A percentile compares a stretch with the other conserved stretches of the same genome.
Evolutionary conservation across 106 monocot species (phyloP).

Genomic region (Apostasia shenzhenica): DNA sequence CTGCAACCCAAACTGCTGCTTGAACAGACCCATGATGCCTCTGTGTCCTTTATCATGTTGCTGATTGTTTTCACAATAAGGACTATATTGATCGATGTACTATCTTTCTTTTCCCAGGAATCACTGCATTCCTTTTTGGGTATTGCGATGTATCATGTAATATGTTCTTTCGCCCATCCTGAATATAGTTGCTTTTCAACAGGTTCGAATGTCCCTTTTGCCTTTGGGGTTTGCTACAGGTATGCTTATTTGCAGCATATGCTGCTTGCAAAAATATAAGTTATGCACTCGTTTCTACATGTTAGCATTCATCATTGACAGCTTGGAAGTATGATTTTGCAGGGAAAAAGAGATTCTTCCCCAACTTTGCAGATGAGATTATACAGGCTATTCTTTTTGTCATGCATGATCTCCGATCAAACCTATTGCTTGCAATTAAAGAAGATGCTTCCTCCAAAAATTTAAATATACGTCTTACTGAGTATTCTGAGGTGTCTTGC

Average conservation of each 20-base stretch:
- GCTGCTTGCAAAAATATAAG: background rate
- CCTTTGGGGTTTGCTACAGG: constrained; percentile 70
- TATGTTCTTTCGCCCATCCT: no score
- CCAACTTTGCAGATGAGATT: constrained; percentile 34
- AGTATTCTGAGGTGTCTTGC: constrained; percentile 51
- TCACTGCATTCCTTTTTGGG: no score
- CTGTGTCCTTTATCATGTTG: no score
- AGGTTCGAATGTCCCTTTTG: constrained; percentile 60
- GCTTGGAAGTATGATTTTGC: constrained; percentile 6
- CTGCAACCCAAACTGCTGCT: no score
- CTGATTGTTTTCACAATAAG: no score
- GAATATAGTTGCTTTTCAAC: background rate
- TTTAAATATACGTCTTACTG: constrained; percentile 50
- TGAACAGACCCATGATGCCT: no score
- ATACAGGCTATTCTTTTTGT: constrained; percentile 29
- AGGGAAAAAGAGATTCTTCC: constrained; percentile 41
- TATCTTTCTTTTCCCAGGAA: no score
- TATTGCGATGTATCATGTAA: no score
- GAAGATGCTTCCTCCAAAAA: constrained; percentile 17
- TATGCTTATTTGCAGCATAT: constrained; percentile 11
- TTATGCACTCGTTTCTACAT: background rate
- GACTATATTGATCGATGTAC: no score
- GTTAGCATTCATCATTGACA: background rate
- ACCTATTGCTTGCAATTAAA: constrained; percentile 13
- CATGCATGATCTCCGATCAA: constrained; percentile 17